These are phyloP conservation scores for Penicillium thymicola DNA, from an alignment of 2,329 filamentous ascomycete genomes.

Conservation along the genomic window DNA sequence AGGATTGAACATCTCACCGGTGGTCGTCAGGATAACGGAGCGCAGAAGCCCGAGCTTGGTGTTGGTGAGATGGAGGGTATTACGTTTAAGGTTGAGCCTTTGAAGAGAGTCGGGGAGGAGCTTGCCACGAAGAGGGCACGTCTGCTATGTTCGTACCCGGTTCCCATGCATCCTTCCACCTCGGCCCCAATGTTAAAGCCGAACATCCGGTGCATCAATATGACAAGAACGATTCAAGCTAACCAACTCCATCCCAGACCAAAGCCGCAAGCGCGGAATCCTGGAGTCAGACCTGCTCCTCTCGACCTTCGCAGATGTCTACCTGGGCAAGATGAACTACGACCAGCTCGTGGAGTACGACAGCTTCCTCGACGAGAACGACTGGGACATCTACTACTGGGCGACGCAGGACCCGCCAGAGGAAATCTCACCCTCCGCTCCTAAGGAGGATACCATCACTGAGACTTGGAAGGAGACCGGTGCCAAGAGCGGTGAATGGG, in stretches of 20 bases:
- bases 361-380: conserved; percentile 93
- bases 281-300: conserved; percentile 94
- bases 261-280: conserved; percentile 92
- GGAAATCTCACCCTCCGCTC: conserved; percentile 48
- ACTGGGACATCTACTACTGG: conserved; percentile 99
- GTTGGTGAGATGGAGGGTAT: conserved; percentile 87
- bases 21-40: conserved; percentile 54
- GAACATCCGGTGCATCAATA: not conserved
- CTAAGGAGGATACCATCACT: conserved; percentile 35
- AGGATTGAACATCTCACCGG: conserved; percentile 65
- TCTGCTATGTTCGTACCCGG: conserved; percentile 58
- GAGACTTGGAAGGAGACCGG: conserved; percentile 52
- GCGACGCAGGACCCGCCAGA: conserved; percentile 73
- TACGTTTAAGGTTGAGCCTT: conserved; percentile 83
- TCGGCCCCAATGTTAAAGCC: not conserved
- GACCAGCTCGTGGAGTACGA: conserved; percentile 81
- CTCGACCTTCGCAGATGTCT: conserved; percentile 83
- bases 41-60: conserved; percentile 63
- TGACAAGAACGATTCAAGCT: not conserved
- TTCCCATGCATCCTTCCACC: not conserved
- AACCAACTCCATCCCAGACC: conserved; percentile 59
- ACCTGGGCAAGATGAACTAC: conserved; percentile 70
- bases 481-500: conserved; percentile 76
- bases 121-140: conserved; percentile 81
- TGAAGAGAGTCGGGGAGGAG: conserved; percentile 80